Percentiles rank a stretch among this genome's conserved stretches.
phyloP scores from a whole-genome alignment of 108 stramenopile species.

The Epithemia pelagica region DNA sequence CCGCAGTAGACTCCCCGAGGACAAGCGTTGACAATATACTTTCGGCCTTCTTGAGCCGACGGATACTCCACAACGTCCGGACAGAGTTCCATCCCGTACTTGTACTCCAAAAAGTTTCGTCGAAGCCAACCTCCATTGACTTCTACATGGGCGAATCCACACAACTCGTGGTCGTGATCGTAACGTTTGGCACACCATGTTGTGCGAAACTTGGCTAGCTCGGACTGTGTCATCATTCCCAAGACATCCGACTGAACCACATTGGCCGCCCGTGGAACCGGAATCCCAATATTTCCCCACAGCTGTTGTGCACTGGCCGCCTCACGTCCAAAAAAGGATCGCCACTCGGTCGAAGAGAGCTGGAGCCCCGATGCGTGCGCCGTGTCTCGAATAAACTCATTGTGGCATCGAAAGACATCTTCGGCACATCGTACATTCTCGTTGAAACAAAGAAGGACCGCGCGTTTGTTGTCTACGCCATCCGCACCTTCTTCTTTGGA shows the following conservation, averaged over 20 bases:
- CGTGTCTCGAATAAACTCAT: conserved; percentile 85
- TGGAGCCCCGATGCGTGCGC: conserved; percentile 67
- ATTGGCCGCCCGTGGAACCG: conserved; percentile 10
- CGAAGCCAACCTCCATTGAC: conserved; percentile 80
- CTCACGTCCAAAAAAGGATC: conserved; percentile 59
- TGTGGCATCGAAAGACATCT: conserved; percentile 85
- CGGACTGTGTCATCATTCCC: conserved; percentile 55
- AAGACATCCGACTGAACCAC: conserved; percentile 22
- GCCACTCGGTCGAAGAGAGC: conserved; percentile 75
- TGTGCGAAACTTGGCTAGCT: conserved; percentile 61
- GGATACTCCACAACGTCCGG: conserved; percentile 31
- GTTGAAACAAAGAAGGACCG: conserved; percentile 84
- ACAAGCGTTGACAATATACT: conserved; percentile 56
- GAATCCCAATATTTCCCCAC: conserved; percentile 36
- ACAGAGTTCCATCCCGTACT: conserved; percentile 64
- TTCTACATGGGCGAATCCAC: conserved; percentile 77
- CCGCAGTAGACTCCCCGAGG: conserved; percentile 49
- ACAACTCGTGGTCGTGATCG: conserved; percentile 78
- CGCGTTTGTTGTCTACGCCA: conserved; percentile 52
- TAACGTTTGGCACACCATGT: conserved; percentile 86
- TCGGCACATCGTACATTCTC: conserved; percentile 81
- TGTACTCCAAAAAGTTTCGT: conserved; percentile 46
- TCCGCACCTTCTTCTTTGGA: conserved; percentile 34
- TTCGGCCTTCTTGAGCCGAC: conserved; percentile 32
- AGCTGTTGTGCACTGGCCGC: conserved; percentile 21